A percentile compares a stretch with the other conserved stretches of the same genome.
Conservation (phyloP, 441 rosid species). For the Erysimum cheiri region DNA sequence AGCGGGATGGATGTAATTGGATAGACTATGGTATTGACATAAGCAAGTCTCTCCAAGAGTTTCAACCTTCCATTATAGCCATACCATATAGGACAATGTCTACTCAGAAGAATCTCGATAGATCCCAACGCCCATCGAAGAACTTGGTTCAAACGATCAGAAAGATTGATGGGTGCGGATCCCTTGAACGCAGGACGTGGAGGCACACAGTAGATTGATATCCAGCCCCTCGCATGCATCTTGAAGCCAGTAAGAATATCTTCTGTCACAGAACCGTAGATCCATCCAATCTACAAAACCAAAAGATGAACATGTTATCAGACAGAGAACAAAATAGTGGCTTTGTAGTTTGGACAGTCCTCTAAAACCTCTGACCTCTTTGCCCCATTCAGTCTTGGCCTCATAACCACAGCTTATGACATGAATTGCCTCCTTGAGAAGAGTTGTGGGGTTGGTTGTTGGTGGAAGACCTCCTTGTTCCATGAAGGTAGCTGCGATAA, state of each 20-base stretch:
- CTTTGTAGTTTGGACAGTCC: not conserved
- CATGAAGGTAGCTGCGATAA: slow-evolving; percentile 94
- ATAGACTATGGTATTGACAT: slow-evolving; percentile 89
- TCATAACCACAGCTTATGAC: slow-evolving; percentile 97
- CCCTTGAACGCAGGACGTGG: slow-evolving; percentile 97
- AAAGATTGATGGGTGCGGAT: slow-evolving; percentile 97
- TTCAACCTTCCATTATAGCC: slow-evolving; percentile 81
- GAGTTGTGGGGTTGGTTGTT: slow-evolving; percentile 87
- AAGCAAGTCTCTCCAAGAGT: slow-evolving; percentile 87
- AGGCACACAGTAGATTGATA: slow-evolving; percentile 92
- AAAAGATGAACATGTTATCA: slow-evolving; percentile 24
- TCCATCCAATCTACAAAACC: slow-evolving; percentile 83
- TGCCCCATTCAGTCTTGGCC: slow-evolving; percentile 97
- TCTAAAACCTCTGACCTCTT: slow-evolving; percentile 62
- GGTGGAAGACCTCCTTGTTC: slow-evolving; percentile 96
- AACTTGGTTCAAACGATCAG: slow-evolving; percentile 96
- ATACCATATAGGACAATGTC: slow-evolving; percentile 98
- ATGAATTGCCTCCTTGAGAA: slow-evolving; percentile 93
- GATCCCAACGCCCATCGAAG: slow-evolving; percentile 99
- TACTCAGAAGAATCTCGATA: slow-evolving; percentile 87
- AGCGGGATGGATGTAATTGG: slow-evolving; percentile 91
- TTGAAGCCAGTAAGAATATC: slow-evolving; percentile 97
- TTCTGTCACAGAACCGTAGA: slow-evolving; percentile 96
- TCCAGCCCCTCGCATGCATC: slow-evolving; percentile 99
- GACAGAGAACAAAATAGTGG: not conserved